Evolutionary conservation across 495 filamentous ascomycete genomes (phyloP), one percentile per base, ranked within the genome.

Genomic region (Sordaria brevicollis): DNA sequence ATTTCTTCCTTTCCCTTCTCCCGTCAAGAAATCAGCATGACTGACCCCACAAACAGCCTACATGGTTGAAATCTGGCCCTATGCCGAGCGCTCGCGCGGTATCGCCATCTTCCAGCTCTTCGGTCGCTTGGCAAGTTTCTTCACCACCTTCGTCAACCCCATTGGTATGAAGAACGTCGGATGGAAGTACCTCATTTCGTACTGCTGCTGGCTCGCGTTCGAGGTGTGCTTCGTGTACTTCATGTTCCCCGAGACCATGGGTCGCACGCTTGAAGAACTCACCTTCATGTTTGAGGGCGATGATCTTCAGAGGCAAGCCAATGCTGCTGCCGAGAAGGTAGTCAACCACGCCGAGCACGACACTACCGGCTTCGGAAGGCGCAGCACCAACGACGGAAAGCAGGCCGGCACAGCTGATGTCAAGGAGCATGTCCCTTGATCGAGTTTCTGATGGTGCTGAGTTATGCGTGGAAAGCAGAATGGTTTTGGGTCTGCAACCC

Each of bases 11-110:
- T 2, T 3, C 11, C 15, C 15, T 29, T 36, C 8, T 54, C 8
- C 33, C 4, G 15, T 54, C 29, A 15, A 25, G 15, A 37, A 11
- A 37, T 29, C 8, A 5, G 34, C 8, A 13, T 65, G 7, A 17
- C 35, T 35, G 17, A 69, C 35, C 2, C 31, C 9, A n/a, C n/a
- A 34, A 15, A 31, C 43, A 82, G 83, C 89, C 29, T 90, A 89
- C 77, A 82, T 90, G 65, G 81, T 89, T 34, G 89, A 91, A 70
- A 74, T 90, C 7, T 91, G 87, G 81, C 88, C 89, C 3, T 90
- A 84, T 76, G 81, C 86, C 3, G 82, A 86, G 69, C 85, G 89
- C 21, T 85, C 86, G 29, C 82, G 86, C 36, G 88, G 89, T 72
- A 84, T 90, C 69, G 84, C 86, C 9, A 83, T 87, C 73, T 89